Evolutionary conservation across 2,329 filamentous ascomycete genomes (phyloP).

Genomic region (Polytolypa hystricis): DNA sequence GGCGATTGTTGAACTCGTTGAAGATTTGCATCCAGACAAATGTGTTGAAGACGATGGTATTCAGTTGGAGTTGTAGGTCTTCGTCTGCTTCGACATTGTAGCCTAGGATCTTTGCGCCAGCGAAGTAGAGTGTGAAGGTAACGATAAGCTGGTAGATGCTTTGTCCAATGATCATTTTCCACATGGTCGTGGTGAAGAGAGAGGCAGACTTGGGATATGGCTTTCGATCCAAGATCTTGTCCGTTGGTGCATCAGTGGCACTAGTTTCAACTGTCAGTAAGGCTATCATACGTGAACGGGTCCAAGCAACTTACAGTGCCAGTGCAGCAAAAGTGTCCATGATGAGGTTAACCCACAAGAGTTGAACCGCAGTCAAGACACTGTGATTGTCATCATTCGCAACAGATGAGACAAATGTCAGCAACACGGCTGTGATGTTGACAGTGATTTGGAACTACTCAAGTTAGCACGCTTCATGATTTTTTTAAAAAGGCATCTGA

Average conservation of each 20-base stretch:
- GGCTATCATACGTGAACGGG: neutral
- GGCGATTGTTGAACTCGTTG: slow-evolving; percentile 94
- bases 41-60: slow-evolving; percentile 88
- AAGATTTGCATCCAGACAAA: slow-evolving; percentile 99
- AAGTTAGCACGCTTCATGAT: neutral
- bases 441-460: slow-evolving; percentile 52
- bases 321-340: slow-evolving; percentile 93
- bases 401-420: slow-evolving; percentile 82
- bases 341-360: slow-evolving; percentile 93
- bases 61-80: slow-evolving; percentile 43
- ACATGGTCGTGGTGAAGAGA: slow-evolving; percentile 83
- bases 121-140: slow-evolving; percentile 76
- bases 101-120: slow-evolving; percentile 48
- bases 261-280: slow-evolving; percentile 10
- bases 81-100: slow-evolving; percentile 39
- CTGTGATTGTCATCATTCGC: slow-evolving; percentile 57
- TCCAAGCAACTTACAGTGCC: slow-evolving; percentile 43
- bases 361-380: slow-evolving; percentile 77
- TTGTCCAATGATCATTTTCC: slow-evolving; percentile 98
- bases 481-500: neutral
- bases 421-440: slow-evolving; percentile 78
- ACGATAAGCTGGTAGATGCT: slow-evolving; percentile 74
- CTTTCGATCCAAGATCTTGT: slow-evolving; percentile 68
- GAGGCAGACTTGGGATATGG: slow-evolving; percentile 63
- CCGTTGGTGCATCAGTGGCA: slow-evolving; percentile 79